Base-by-base conservation (phyloP, 2,329 filamentous ascomycete genomes). In the Metarhizium album region DNA sequence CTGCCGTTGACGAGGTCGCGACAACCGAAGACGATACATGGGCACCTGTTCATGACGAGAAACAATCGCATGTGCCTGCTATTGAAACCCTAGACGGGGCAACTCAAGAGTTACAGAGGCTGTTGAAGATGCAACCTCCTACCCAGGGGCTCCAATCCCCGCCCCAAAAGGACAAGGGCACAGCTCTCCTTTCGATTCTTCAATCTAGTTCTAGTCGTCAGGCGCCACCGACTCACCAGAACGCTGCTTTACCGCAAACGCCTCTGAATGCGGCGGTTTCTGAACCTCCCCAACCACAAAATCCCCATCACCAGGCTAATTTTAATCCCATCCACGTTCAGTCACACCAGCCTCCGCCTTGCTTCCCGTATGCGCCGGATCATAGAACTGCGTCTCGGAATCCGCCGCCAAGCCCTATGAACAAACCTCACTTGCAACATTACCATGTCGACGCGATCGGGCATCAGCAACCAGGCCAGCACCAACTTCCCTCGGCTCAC, bases 1-100 rank as follows among this genome's bases (percentile, higher is more conserved):
- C 57, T 20, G 55, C 60, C 3, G 66, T 72, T 23, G 78, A 83
- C 42, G 80, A 85, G 54, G 70, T 73, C 37, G 66, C 76, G 48
- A 80, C 80, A 6, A 80, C 80, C 5, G 80, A 86, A 62, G 83
- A 87, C 50, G 82, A 86, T 48, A 62, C 69, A n/a, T 69, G 70
- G 57, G 62, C 66, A 43, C 66, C 74, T 55, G 66, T 65, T 7
- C 65, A 71, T 29, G 58, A 65, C 18, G 58, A 67, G 16, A 56
- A 60, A 16, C 56, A 56, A 20, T 60, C 64, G 31, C 62, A 66
- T 31, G 66, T 67, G 16, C 68, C 69, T 8, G 64, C 64, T 3
- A 66, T 74, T 42, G 70, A 74, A 50, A 74, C 73, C 1, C 62
- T 78, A 9, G 74, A 74, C 53, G 74, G 72, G 9, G 75, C 76